Evolutionary conservation across 345 rosid species (phyloP), one percentile per base, ranked within the genome.

Genomic region (Dipteronia dyeriana): DNA sequence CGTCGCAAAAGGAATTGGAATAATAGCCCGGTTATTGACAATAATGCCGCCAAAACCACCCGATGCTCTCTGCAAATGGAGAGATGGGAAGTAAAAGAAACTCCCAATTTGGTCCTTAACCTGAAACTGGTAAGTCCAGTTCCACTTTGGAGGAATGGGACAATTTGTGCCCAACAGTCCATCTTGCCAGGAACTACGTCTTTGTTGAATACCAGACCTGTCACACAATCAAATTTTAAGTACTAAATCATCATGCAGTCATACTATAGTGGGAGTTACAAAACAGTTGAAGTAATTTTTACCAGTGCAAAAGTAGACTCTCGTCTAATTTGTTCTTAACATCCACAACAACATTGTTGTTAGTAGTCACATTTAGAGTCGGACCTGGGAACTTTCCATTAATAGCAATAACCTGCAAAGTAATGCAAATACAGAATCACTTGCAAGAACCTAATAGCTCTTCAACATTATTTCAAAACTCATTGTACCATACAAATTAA

Each of bases 41-140:
- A 97, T 70, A 76, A 97, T 88, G 71, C 97, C 81, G 1, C 99
- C 99, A 73, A 82, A 97, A 63, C 99, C 99, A 80, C 99, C 97
- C 10, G 97, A 78, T 20, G 99, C 97, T 87, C 89, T 91, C 79
- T 97, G 99, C 88, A 94, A 90, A 85, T 97, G 76, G n/a, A 90
- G 92, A 70, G 99, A 89, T 62, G 99, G 99, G 86, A 97, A 97
- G 88, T 97, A 97, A 81, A 88, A 94, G 97, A 91, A 94, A 83
- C 99, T 97, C 70, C 99, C 99, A 79, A 97, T 78, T 79, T 97
- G 99, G 78, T 97, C 99, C 82, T 97, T 97, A 12, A 97, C 99
- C 82, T 97, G 99, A 81, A 97, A 97, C 87, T 97, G 91, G 84
- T 97, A 97, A 80, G 98, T 97, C 98, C 97, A 97, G 86, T 97